Conservation (phyloP, 192 early-diverging fungal species). For the Dimargaris cristalligena region DNA sequence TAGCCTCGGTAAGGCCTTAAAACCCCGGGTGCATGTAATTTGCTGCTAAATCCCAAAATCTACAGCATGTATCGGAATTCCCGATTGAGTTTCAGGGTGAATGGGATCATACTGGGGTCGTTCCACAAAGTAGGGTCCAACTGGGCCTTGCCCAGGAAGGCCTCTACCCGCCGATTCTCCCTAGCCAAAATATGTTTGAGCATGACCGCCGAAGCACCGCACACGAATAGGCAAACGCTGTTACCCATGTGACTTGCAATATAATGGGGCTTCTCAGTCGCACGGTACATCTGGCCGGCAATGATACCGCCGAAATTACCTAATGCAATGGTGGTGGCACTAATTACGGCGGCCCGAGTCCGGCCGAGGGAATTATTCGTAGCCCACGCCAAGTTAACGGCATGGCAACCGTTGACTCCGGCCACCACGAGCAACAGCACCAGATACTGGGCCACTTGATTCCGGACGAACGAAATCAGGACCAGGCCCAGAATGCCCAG, state of each 20-base stretch:
- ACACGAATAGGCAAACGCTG: background rate
- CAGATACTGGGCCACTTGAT: background rate
- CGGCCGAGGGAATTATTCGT: background rate
- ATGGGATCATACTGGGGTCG: background rate
- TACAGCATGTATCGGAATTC: background rate
- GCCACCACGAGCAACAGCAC: background rate
- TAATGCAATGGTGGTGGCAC: background rate
- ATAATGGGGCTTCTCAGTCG: background rate
- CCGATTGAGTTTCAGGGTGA: background rate
- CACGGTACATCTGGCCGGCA: slow-evolving; percentile 11
- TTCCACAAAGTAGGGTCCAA: background rate
- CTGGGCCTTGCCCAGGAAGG: background rate
- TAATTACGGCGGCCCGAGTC: background rate
- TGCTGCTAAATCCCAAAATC: background rate
- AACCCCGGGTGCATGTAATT: no score
- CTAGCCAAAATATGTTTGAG: background rate
- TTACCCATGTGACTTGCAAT: background rate
- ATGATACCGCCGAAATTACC: slow-evolving; percentile 11
- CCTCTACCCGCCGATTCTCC: background rate
- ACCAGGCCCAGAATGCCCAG: background rate
- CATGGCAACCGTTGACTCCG: slow-evolving; percentile 7
- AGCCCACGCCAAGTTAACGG: background rate
- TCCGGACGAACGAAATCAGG: background rate
- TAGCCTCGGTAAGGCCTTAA: no score
- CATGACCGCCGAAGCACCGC: background rate